Evolutionary conservation across 768 basidiomycete genomes (phyloP).

Genomic region (Pleurotus cornucopiae): DNA sequence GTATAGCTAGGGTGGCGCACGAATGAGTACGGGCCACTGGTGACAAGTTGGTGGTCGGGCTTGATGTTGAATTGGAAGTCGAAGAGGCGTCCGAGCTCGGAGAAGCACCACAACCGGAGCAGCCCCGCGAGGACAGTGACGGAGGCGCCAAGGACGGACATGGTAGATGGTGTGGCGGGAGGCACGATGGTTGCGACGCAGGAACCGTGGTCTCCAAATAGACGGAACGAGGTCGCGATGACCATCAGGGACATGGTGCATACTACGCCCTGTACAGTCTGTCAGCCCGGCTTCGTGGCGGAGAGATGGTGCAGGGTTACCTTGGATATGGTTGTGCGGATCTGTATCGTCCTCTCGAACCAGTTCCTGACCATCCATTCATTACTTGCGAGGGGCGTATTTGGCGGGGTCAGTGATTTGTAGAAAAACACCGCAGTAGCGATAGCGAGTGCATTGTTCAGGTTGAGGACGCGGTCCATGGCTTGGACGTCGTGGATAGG

Average conservation of each 20-base stretch:
- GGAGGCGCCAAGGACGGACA: not conserved
- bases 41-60: slow-evolving; percentile 22
- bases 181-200: not conserved
- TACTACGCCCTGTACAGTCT: not conserved
- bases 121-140: not conserved
- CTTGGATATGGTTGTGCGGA: not conserved
- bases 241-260: not conserved
- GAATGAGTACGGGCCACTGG: slow-evolving; percentile 20
- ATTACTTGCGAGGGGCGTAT: not conserved
- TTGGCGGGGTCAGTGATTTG: not conserved
- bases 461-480: too few species aligned
- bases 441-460: not conserved
- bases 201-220: not conserved
- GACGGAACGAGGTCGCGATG: not conserved
- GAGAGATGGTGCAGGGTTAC: not conserved
- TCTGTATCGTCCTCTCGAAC: not conserved
- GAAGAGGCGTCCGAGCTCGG: slow-evolving; percentile 10
- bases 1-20: slow-evolving; percentile 28
- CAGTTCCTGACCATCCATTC: not conserved
- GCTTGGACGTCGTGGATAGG: too few species aligned
- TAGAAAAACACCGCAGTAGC: not conserved
- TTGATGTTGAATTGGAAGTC: slow-evolving; percentile 30
- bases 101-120: slow-evolving; percentile 9
- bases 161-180: not conserved
- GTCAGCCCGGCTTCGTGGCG: not conserved